Base-by-base conservation (phyloP, 169 alveolate genomes). In the Eimeria acervulina region DNA sequence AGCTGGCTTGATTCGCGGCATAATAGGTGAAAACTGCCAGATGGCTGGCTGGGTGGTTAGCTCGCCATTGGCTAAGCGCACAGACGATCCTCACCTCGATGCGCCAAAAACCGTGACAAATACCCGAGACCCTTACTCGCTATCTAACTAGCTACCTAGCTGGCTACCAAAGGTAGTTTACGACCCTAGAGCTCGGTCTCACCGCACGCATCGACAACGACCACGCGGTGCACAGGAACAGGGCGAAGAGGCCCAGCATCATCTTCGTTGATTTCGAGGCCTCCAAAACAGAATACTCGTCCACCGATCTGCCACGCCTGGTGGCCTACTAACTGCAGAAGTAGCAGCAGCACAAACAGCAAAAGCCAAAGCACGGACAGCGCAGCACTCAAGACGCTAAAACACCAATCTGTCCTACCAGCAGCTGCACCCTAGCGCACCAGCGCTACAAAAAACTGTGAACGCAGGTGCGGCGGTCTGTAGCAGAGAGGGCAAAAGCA, bases 301-400 rank as follows among this genome's bases (percentile, higher is more conserved):
- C 93, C 93, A 38, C 93, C 93, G 93, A 61, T 81, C 10, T 85
- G 93, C 93, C 93, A 85, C 40, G 93, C 93, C 80, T 85, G 93
- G 81, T 85, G 93, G 42, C 93, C 93, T 21, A 61, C 93, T 38
- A 85, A 26, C 93, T 85, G 93, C 81, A 40, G 78, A 44, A 84
- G 55, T n/a, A n/a, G 36, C 52, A 61, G 40, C 52, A 61, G 40
- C 92, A 83, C 89, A 42, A 1, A 52, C 1, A 31, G 91, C 51
- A 31, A 55, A 42, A 8, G 5, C 21, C 42, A 8, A 0, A 42
- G 68, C 89, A 78, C 81, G 2, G 6, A 0, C 28, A 2, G 26
- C 33, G 80, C 80, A 13, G 12, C 33, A 12, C 26, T 33, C 47
- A 31, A 2, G 80, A 33, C 10, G 42, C 38, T 2, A 0, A 63